Conservation (phyloP, 176 grass and related monocot genomes). For the Juncus effusus region DNA sequence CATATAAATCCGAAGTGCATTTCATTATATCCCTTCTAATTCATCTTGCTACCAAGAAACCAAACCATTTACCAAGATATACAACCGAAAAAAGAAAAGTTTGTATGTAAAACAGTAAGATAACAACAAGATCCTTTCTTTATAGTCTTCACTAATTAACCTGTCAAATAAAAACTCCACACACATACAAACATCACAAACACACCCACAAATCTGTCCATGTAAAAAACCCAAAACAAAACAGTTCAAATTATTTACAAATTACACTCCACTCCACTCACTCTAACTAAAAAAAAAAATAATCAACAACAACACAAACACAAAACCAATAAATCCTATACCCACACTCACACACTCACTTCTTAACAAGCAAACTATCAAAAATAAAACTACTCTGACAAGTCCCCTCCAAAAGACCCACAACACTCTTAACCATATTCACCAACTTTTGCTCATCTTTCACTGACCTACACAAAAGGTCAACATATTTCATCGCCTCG, state of each 20-base stretch:
- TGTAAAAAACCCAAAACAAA: no score
- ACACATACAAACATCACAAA: no score
- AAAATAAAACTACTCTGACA: conserved; percentile 20
- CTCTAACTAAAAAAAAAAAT: background rate
- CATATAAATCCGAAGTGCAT: no score
- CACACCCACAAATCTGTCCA: no score
- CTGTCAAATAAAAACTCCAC: no score
- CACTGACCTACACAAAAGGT: conserved; percentile 53
- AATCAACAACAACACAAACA: background rate
- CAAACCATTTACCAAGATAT: no score
- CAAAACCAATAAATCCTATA: conserved; percentile 23
- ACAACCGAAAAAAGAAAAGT: no score
- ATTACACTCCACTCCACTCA: background rate
- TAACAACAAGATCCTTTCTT: no score
- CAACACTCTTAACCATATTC: conserved; percentile 60
- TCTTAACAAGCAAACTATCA: conserved; percentile 12
- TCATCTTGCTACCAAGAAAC: no score
- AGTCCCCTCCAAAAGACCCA: conserved; percentile 46
- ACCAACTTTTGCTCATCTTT: conserved; percentile 46
- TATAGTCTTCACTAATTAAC: no score
- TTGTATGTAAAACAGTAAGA: no score
- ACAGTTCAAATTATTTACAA: conserved; percentile 18
- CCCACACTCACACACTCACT: conserved; percentile 15
- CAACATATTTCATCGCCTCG: conserved; percentile 83
- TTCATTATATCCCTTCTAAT: no score